Percentiles rank a stretch among this genome's conserved stretches.
phyloP scores from a whole-genome alignment of 306 rosid species.

The Argentina anserina region DNA sequence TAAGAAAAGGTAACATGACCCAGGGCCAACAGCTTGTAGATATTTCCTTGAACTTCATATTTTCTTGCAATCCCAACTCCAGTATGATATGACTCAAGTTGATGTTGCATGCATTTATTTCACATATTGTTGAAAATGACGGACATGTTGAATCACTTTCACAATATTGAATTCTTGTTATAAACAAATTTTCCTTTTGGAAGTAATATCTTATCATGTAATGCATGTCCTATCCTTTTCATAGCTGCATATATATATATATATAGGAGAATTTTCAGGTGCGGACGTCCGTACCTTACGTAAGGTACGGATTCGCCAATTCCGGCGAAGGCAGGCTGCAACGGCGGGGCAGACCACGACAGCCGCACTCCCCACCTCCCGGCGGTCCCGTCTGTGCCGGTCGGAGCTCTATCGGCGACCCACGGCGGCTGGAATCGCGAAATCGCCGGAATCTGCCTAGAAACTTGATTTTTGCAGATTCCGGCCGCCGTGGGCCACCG shows the following conservation, averaged over 20 bases:
- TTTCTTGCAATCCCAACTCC: neutral
- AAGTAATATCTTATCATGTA: neutral
- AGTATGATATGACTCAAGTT: neutral
- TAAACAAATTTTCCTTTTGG: neutral
- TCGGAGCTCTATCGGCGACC: too few species aligned
- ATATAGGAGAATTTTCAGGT: too few species aligned
- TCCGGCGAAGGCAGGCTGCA: too few species aligned
- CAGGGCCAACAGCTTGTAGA: neutral
- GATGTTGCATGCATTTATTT: neutral
- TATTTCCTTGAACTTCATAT: neutral
- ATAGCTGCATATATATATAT: neutral
- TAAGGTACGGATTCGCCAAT: too few species aligned
- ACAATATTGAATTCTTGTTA: neutral
- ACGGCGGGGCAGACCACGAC: too few species aligned
- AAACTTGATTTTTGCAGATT: too few species aligned
- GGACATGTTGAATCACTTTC: neutral
- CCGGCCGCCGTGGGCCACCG: too few species aligned
- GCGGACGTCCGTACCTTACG: too few species aligned
- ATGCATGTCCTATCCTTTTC: neutral
- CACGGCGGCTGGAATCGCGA: too few species aligned
- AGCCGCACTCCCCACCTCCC: too few species aligned
- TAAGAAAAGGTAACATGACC: neutral
- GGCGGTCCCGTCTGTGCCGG: too few species aligned
- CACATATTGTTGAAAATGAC: neutral
- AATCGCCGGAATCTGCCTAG: too few species aligned